phyloP scores from a whole-genome alignment of 441 rosid genomes.

The Syzygium syzygioides region DNA sequence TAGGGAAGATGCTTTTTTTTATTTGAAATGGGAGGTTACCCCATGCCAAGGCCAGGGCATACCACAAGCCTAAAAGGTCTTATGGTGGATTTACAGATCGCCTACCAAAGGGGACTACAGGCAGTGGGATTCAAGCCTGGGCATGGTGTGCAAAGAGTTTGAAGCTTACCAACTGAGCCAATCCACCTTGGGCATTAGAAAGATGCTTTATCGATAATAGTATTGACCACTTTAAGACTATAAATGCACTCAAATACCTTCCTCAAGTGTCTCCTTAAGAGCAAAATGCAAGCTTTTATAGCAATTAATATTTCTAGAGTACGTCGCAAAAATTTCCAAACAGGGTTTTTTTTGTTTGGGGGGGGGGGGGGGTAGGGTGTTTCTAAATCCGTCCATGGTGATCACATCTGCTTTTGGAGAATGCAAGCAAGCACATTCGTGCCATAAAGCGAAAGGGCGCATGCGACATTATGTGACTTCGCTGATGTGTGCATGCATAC shows the following conservation, averaged over 20 bases:
- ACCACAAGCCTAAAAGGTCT: too few relatives aligned
- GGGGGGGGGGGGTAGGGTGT: neutral
- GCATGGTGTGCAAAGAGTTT: too few relatives aligned
- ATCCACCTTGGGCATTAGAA: neutral
- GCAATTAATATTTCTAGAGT: neutral
- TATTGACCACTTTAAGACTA: neutral
- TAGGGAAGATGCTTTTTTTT: neutral
- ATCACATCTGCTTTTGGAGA: neutral
- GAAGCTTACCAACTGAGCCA: too few relatives aligned
- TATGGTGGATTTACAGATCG: too few relatives aligned
- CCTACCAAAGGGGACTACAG: too few relatives aligned
- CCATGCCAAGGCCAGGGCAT: too few relatives aligned
- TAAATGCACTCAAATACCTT: neutral
- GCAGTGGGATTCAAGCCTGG: too few relatives aligned
- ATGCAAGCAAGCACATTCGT: neutral
- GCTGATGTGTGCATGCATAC: neutral
- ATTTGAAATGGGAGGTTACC: too few relatives aligned
- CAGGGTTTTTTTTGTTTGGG: neutral
- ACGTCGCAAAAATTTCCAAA: fast-evolving
- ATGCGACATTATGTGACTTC: neutral
- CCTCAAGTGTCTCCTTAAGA: neutral
- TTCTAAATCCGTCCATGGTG: neutral
- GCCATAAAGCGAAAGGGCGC: neutral
- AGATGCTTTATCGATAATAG: fast-evolving
- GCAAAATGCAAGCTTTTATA: neutral